Evolutionary conservation across 140 eudicot genomes (phyloP), one percentile per base, ranked within the genome.

Genomic region (Oenanthe javanica): DNA sequence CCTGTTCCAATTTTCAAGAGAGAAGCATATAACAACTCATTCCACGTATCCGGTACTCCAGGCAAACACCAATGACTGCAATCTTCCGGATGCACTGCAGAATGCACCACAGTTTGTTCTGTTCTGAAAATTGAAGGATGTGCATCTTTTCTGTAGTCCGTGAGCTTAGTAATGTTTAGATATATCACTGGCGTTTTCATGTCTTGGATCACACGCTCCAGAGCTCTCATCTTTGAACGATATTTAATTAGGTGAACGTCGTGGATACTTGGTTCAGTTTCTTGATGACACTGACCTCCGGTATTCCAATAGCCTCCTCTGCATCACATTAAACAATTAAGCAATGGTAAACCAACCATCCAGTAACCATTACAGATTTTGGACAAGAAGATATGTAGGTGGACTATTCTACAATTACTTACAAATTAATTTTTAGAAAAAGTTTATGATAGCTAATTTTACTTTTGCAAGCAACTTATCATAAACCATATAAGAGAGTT

Each of bases 51-150:
- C 0, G 99, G 99, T 57, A 96, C 97, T 48, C 99, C 99, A 0
- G 99, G 99, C 86, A 96, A 86, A 85, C 99, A 96, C 99, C 98
- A 96, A 82, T 96, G 99, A 75, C 99, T 96, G 89, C 99, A 96
- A 85, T 96, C 99, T 82, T 96, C 97, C 5, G 87, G 82, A 16
- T 88, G 92, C 51, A 81, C 91, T 0, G 88, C 93, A 9, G 91
- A 61, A 61, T 61, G 69, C 69, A n/a, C 36, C 31, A 3, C 86
- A 43, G 61, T 69, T 73, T 86, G 86, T 77, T 90, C 90, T 79
- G 83, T 85, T 83, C 97, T 83, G 87, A 91, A 95, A 49, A 96
- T 84, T 1, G 99, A 93, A 9, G 99, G 99, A 79, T 96, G 99
- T 13, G 87, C 99, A 16, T 96, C 99, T 82, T 96, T 96, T 82